Conservation (phyloP, 345 rosid species). For the Arabidopsis thaliana region TAIR10.1 NC_003076.8:2355501-2356000, state of each 20-base stretch:
- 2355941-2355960: slow-evolving; percentile 26
- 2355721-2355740: neutral
- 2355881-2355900: slow-evolving; percentile 39
- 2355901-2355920: slow-evolving; percentile 37
- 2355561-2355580: too few relatives aligned
- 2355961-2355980: slow-evolving; percentile 3
- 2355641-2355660: too few relatives aligned
- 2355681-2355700: neutral
- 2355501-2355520: neutral
- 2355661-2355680: neutral
- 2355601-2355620: too few relatives aligned
- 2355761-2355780: slow-evolving; percentile 23
- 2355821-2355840: slow-evolving; percentile 9
- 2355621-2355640: too few relatives aligned
- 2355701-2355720: neutral
- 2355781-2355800: neutral
- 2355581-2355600: too few relatives aligned
- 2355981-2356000: neutral
- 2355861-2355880: slow-evolving; percentile 19
- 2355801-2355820: neutral
- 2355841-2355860: neutral
- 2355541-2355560: too few relatives aligned
- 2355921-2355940: slow-evolving; percentile 36
- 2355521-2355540: too few relatives aligned
- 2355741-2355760: neutral